phyloP scores from a whole-genome alignment of 2,329 filamentous ascomycete genomes.

The Hymenoscyphus repandus region DNA sequence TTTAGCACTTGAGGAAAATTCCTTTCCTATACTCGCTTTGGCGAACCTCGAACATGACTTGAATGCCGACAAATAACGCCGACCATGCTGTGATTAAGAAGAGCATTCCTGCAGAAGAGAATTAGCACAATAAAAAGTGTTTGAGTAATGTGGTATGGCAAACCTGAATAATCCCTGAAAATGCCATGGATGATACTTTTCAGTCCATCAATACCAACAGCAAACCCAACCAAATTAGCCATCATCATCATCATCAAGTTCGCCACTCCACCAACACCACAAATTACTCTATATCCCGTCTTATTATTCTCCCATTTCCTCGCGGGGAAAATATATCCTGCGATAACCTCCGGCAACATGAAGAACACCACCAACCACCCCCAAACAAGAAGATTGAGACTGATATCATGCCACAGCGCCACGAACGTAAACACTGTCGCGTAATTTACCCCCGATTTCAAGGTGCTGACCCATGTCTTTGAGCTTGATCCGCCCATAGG shows the following conservation, averaged over 20 bases:
- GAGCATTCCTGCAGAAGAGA: slow-evolving; percentile 47
- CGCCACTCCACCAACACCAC: slow-evolving; percentile 71
- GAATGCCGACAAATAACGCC: slow-evolving; percentile 77
- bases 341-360: slow-evolving; percentile 81
- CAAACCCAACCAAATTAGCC: slow-evolving; percentile 93
- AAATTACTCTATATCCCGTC: slow-evolving; percentile 72
- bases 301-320: slow-evolving; percentile 63
- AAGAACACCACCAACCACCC: slow-evolving; percentile 95
- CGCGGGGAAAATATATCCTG: slow-evolving; percentile 63
- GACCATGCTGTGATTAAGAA: slow-evolving; percentile 69
- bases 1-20: slow-evolving; percentile 74
- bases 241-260: slow-evolving; percentile 95
- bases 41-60: slow-evolving; percentile 95
- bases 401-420: slow-evolving; percentile 96
- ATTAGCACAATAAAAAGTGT: slow-evolving; percentile 20
- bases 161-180: slow-evolving; percentile 66
- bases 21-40: slow-evolving; percentile 79
- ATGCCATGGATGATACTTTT: slow-evolving; percentile 72
- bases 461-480: slow-evolving; percentile 40
- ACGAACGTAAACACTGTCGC: slow-evolving; percentile 92
- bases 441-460: slow-evolving; percentile 66
- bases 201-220: slow-evolving; percentile 83
- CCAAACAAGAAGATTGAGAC: slow-evolving; percentile 86
- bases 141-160: slow-evolving; percentile 23
- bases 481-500: slow-evolving; percentile 72